Base-by-base conservation (phyloP, 2,329 filamentous ascomycete species). In the Talaromyces piceae region DNA sequence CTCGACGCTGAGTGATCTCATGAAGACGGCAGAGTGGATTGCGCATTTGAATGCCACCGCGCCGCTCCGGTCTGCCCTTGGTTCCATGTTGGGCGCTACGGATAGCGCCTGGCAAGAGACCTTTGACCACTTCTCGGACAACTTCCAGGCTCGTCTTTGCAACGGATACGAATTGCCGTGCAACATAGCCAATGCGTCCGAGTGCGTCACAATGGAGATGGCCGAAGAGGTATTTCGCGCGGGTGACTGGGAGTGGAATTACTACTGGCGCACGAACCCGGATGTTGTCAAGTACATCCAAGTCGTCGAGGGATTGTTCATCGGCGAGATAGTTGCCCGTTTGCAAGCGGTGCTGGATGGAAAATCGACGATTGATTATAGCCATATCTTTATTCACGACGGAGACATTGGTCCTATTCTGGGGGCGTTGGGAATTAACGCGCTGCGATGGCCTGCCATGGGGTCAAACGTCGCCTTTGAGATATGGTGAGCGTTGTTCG, bases 171-270 rank as follows among this genome's bases (percentile, higher is more conserved):
- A 59, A 0, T 57, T 70, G 0, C 68, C 68, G 0, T 71, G 68
- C 51, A 59, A 59, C 37, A 4, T 63, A 1, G 51, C 52, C 0
- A 59, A 69, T 44, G 50, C 52, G 0, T 59, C 60, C 0, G 50
- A 57, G 3, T 71, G 68, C 47, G 67, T 66, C n/a, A 69, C 59
- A 1, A 53, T 39, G 27, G 50, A 58, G 0, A 64, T 68, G 54
- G 67, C 64, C 1, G 50, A 69, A 1, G 62, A 68, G 47, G 67
- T 67, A 7, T 71, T 71, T 56, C 66, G 68, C 26, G 67, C 67
- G 1, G 68, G 68, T 5, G 68, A 71, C 45, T 71, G 68, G 68
- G 66, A 69, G 48, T 71, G 67, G 64, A 70, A 71, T 44, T 71
- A 70, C 56, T 69, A 65, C 56, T 71, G 66, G 66, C 63, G 67